phyloP scores from a whole-genome alignment of 2,329 filamentous ascomycete genomes.

The Mycocentrospora acerina region DNA sequence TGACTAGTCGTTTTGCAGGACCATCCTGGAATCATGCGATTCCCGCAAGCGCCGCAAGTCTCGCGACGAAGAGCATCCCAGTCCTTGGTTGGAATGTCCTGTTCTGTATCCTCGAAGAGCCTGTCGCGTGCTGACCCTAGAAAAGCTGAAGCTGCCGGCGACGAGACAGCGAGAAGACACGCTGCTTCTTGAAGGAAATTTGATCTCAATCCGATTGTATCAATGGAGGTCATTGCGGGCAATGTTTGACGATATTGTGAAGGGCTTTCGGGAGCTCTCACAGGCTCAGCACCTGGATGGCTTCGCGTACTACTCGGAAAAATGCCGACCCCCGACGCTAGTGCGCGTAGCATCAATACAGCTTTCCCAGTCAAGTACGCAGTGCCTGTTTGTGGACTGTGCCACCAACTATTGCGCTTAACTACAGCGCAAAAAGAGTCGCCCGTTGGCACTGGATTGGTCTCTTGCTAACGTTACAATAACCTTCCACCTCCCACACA shows the following conservation, averaged over 20 bases:
- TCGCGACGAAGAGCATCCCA: conserved; percentile 31
- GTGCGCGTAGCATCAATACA: conserved; percentile 9
- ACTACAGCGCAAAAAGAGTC: conserved; percentile 1
- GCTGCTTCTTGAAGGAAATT: conserved; percentile 40
- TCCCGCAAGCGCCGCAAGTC: conserved; percentile 43
- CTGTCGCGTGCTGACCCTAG: conserved; percentile 31
- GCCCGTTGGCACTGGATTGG: background rate
- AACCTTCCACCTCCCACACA: background rate
- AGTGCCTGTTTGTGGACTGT: background rate
- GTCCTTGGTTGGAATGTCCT: conserved; percentile 28
- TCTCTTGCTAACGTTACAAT: conserved; percentile 1
- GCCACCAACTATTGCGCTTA: conserved; percentile 3
- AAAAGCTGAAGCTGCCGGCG: conserved; percentile 37
- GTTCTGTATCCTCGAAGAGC: conserved; percentile 31
- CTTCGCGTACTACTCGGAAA: conserved; percentile 8
- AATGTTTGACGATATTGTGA: conserved; percentile 3
- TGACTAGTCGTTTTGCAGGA: conserved; percentile 28
- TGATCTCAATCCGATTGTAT: conserved; percentile 22
- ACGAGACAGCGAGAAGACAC: conserved; percentile 28
- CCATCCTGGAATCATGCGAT: conserved; percentile 40
- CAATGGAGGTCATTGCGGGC: conserved; percentile 20
- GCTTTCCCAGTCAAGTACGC: conserved; percentile 7
- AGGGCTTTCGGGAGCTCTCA: too few species aligned
- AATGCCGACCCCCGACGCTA: conserved; percentile 31
- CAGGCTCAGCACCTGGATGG: background rate